Percentiles rank a stretch among this genome's conserved stretches.
Evolutionary conservation across 306 rosid genomes (phyloP).

Genomic region (Medicago lupulina): DNA sequence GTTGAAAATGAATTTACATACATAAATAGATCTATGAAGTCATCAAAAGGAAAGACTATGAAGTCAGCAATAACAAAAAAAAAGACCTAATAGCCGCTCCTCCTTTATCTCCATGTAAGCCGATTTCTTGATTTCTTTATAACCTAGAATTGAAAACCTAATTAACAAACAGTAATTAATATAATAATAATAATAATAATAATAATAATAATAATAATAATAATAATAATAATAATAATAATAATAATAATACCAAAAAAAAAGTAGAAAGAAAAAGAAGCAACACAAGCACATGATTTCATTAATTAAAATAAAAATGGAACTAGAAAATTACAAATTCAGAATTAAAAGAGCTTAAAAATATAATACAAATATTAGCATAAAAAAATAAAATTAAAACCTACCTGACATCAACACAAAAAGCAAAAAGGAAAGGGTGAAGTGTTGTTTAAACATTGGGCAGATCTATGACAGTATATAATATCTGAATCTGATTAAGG

Average conservation of each 20-base stretch:
- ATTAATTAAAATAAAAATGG: background rate
- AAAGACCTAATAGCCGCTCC: slow-evolving; percentile 37
- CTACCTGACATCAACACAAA: slow-evolving; percentile 52
- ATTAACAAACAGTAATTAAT: background rate
- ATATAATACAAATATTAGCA: no score
- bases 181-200: background rate
- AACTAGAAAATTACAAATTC: background rate
- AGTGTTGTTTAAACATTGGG: slow-evolving; percentile 32
- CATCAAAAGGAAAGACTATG: slow-evolving; percentile 42
- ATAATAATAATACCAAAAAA: no score
- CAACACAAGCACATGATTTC: background rate
- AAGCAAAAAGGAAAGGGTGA: slow-evolving; percentile 34
- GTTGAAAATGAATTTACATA: slow-evolving; percentile 46
- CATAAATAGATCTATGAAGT: slow-evolving; percentile 55
- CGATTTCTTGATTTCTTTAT: slow-evolving; percentile 16
- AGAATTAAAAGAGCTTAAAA: background rate
- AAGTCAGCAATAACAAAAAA: background rate
- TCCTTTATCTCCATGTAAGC: slow-evolving; percentile 28
- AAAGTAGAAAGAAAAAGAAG: background rate
- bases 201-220: background rate
- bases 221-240: no score
- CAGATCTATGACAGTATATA: slow-evolving; percentile 37
- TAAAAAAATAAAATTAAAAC: slow-evolving; percentile 21
- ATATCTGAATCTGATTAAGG: background rate
- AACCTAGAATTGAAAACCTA: slow-evolving; percentile 46